Conservation (phyloP, 2,329 filamentous ascomycete genomes). For the Alternaria gansuensis region DNA sequence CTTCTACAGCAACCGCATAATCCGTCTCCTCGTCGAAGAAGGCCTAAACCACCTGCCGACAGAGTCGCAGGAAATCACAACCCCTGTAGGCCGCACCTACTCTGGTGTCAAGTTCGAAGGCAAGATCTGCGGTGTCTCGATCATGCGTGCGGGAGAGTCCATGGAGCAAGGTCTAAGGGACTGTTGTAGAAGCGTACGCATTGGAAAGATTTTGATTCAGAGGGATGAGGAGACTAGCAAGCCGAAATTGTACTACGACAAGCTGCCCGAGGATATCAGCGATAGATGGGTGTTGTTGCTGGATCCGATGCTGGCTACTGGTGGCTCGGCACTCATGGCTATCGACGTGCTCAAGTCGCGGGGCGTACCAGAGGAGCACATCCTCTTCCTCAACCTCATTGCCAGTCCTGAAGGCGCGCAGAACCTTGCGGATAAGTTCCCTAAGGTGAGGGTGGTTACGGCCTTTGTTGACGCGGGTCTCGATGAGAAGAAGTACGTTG, state of each 20-base stretch:
- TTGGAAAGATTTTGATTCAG: constrained; percentile 98
- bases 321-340: constrained; percentile 95
- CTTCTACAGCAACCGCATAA: constrained; percentile 98
- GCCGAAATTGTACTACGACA: constrained; percentile 97
- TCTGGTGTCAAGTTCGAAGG: constrained; percentile 93
- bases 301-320: constrained; percentile 99
- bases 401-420: constrained; percentile 93
- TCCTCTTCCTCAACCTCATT: constrained; percentile 95
- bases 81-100: constrained; percentile 87
- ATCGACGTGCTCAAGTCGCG: constrained; percentile 89
- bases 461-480: constrained; percentile 97
- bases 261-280: constrained; percentile 92
- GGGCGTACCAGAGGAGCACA: constrained; percentile 93
- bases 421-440: constrained; percentile 89
- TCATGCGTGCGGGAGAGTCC: constrained; percentile 96
- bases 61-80: constrained; percentile 86
- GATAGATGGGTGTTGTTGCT: constrained; percentile 91
- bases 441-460: constrained; percentile 88
- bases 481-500: constrained; percentile 90
- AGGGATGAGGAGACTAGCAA: constrained; percentile 92
- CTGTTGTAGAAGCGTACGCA: constrained; percentile 96
- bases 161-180: constrained; percentile 98
- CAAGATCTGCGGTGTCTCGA: constrained; percentile 97
- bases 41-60: constrained; percentile 96
- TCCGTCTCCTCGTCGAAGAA: constrained; percentile 94